Evolutionary conservation across 371 early-diverging fungal species (phyloP).

Genomic region (Massospora cicadina): DNA sequence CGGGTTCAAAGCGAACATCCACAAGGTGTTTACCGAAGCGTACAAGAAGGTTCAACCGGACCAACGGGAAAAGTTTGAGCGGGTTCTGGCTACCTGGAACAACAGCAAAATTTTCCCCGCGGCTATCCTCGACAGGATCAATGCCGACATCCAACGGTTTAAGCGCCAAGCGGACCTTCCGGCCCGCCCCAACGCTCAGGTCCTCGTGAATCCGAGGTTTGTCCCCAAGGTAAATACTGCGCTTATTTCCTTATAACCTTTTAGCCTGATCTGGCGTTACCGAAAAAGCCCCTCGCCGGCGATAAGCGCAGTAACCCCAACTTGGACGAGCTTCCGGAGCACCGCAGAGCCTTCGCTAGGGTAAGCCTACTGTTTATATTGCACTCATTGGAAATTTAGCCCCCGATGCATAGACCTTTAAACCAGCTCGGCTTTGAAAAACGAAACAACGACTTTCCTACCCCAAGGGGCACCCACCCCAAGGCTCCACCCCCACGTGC

Average conservation of each 20-base stretch:
- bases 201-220: slow-evolving; percentile 43
- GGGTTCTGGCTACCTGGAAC: slow-evolving; percentile 67
- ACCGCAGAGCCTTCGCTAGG: not conserved
- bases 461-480: not conserved
- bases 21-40: slow-evolving; percentile 44
- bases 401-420: not conserved
- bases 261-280: not conserved
- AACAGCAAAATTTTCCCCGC: slow-evolving; percentile 38
- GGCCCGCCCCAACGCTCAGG: slow-evolving; percentile 14
- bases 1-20: slow-evolving; percentile 51
- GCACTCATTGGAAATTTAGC: not conserved
- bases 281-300: not conserved
- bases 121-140: slow-evolving; percentile 20
- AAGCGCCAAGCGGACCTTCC: not conserved
- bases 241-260: not conserved
- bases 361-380: not conserved
- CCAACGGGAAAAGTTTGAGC: slow-evolving; percentile 44
- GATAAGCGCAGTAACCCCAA: not conserved
- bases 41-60: slow-evolving; percentile 41
- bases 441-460: not conserved
- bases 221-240: slow-evolving; percentile 13
- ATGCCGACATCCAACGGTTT: not conserved
- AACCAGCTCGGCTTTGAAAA: not conserved
- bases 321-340: not conserved
- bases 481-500: not conserved